Evolutionary conservation across 2,329 filamentous ascomycete genomes (phyloP), one percentile per base, ranked within the genome.

Genomic region (Fusarium tuaranense): DNA sequence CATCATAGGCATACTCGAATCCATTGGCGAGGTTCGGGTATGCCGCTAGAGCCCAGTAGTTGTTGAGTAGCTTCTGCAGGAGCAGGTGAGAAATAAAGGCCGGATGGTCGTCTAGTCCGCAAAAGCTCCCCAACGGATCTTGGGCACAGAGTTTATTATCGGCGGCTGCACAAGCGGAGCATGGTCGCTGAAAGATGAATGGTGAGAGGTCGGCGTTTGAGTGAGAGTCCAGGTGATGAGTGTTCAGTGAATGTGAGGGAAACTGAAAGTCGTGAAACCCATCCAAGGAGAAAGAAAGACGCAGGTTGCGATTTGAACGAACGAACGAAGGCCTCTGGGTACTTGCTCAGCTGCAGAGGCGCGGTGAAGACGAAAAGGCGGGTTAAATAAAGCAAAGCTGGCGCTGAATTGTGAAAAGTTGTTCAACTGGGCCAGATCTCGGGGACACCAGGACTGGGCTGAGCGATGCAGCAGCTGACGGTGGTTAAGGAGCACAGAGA

Each of bases 1-100:
- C 39, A 89, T 84, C 81, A 86, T 84, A 41, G 83, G 81, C 76
- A 83, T 77, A 44, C 78, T 80, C 61, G 80, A 72, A 69, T 83
- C 81, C 83, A 84, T 84, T 30, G 69, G 36, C 63, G 48, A 38
- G 32, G 30, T 57, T 66, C 22, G 38, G 48, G 36, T 60, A 55
- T 68, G 53, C 66, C 61, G 64, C 65, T 59, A 67, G 63, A 53
- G 32, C 41, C 51, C 48, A 36, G 59, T 32, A 67, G 48, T 63
- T 48, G 65, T 32, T 48, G 69, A 61, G 67, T 48, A 67, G 58
- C 41, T 58, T 62, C 57, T 63, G 53, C 36, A 25, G 41, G 16
- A 30, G 36, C 44, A 48, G 39, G 36, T 30, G 58, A 44, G 44
- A 59, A 57, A 25, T 48, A 38, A 59, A 51, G 25, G 46, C 22